Evolutionary conservation across 2,329 filamentous ascomycete species (phyloP), one percentile per base, ranked within the genome.

Genomic region (Diatrype stigma): DNA sequence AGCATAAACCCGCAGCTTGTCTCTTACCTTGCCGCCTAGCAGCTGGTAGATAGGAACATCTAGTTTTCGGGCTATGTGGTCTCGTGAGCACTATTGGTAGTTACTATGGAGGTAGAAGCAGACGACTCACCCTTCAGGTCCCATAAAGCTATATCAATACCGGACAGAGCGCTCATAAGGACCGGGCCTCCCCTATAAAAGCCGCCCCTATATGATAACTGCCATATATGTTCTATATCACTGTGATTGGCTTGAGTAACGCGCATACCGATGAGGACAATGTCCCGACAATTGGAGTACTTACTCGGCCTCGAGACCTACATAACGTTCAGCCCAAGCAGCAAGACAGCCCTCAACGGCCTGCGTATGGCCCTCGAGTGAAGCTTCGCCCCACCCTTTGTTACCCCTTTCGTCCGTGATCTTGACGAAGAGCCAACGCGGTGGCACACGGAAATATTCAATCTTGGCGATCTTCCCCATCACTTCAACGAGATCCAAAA

Each of bases 201-300:
- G 0, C 82, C 81, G 40, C 80, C 73, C 40, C 88, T 78, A 80
- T 84, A 91, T 23, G 81, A 80, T 56, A 79, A 77, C 64, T 90
- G 87, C 89, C 89, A 92, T 51, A 92, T 86, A 56, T 90, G 84
- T 63, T 92, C 88, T 56, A 92, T 91, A 46, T 90, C 82, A 63
- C 85, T 88, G 44, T 22, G 16, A 6, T 17, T 16, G 38, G 7
- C 14, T 57, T 17, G 56, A 48, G 3, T 12, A 35, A n/a, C 14
- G 34, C 14, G 16, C 34, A 12, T n/a, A 22, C 14, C n/a, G 17
- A 21, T 30, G 26, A 30, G 10, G 26, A 30, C 26, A 30, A 30
- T 30, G 26, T 30, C 19, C 3, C 3, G 17, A 42, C 23, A 30
- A 7, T n/a, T 45, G 11, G 6, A 42, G 6, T 8, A 61, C 73